Evolutionary conservation across 768 basidiomycete genomes (phyloP), one percentile per base, ranked within the genome.

Genomic region (Clitopilus hobsonii): DNA sequence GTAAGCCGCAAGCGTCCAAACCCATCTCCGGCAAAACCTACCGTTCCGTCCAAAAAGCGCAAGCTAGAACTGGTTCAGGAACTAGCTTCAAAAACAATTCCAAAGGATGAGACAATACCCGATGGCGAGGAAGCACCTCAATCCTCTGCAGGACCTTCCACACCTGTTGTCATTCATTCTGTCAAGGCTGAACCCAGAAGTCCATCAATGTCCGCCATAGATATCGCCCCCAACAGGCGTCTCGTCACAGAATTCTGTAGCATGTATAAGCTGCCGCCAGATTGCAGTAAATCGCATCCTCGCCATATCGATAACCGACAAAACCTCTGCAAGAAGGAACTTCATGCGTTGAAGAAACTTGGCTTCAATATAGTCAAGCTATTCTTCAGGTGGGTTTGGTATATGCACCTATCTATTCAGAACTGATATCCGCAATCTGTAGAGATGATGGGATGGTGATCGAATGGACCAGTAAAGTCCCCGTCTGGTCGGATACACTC

Each of bases 381-480:
- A 7, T 32, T 65, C 1, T 60, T 65, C 18, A 56, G 64, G 63
- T 68, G 24, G 5, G 61, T 5, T 20, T 16, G 22, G 10, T 58
- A 1, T 28, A 7, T 49, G 27, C 23, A 8, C 2, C 49, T 38
- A 14, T 24, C 23, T 45, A n/a, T 57, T 2, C 6, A 13, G 41
- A 55, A 23, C 23, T 29, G 22, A 25, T 48, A 36, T n/a, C 10
- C 54, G 11, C 6, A 5, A 14, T 55, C 25, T 54, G 18, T 38
- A 69, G 71, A 47, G 71, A 71, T 22, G 71, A 71, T 32, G 69
- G 69, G 1, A 63, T 73, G 41, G 69, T 69, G 0, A 69, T 73
- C 22, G 71, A 73, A 60, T 73, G 71, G 71, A 58, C 51, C 49
- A 71, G 67, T 38, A 8, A 60, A 8, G 57, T 65, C 1, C 69